phyloP scores from a whole-genome alignment of 2,329 filamentous ascomycete species.

The Talaromyces sp. region DNA sequence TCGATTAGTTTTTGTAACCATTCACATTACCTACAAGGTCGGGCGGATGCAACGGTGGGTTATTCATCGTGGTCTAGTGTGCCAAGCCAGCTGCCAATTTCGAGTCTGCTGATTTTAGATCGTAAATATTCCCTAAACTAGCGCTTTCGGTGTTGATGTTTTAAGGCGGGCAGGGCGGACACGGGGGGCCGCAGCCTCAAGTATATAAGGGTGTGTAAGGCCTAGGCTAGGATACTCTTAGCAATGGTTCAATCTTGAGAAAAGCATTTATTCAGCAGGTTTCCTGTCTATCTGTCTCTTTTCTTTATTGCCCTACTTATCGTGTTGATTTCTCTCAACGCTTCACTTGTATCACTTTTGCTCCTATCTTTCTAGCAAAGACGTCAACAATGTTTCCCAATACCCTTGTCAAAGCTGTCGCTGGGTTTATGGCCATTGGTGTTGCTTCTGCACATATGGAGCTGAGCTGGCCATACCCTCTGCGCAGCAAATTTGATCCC shows the following conservation, averaged over 20 bases:
- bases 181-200: neutral
- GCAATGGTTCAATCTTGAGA: neutral
- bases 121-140: neutral
- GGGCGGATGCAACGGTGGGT: neutral
- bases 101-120: neutral
- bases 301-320: neutral
- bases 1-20: neutral
- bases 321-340: neutral
- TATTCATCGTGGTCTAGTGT: neutral
- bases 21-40: neutral
- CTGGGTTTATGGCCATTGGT: neutral
- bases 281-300: neutral
- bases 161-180: neutral
- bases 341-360: neutral
- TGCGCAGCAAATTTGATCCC: conserved; percentile 48
- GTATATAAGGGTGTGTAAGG: neutral
- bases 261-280: neutral
- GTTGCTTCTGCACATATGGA: conserved; percentile 46
- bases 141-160: neutral
- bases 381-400: neutral
- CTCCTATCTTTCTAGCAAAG: neutral
- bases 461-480: conserved; percentile 50
- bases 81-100: neutral
- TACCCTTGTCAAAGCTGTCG: neutral
- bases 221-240: neutral